phyloP scores from a whole-genome alignment of 148 eudicot genomes.

The Camellia lanceoleosa region DNA sequence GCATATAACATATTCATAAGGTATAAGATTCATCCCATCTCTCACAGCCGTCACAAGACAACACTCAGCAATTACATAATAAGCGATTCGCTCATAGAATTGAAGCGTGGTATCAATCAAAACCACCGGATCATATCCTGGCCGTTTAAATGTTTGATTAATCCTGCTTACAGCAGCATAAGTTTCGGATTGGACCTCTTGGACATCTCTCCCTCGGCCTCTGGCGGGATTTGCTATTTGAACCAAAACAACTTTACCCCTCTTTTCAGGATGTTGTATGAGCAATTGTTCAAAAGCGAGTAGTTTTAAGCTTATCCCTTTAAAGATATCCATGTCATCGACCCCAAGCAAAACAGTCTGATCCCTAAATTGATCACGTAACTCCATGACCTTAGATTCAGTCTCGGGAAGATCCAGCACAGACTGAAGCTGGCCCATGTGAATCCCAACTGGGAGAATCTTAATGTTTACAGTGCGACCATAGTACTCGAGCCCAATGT shows the following conservation, averaged over 20 bases:
- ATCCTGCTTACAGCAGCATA: slow-evolving; percentile 56
- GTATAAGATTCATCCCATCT: slow-evolving; percentile 89
- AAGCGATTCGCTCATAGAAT: slow-evolving; percentile 73
- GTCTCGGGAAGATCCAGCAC: slow-evolving; percentile 75
- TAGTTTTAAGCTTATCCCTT: slow-evolving; percentile 82
- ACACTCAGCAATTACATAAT: slow-evolving; percentile 76
- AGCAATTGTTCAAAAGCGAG: slow-evolving; percentile 82
- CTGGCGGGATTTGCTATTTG: slow-evolving; percentile 89
- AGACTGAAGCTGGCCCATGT: slow-evolving; percentile 71
- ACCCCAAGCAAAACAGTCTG: slow-evolving; percentile 83
- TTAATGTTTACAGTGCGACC: slow-evolving; percentile 85
- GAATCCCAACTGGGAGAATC: slow-evolving; percentile 85
- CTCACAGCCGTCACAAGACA: slow-evolving; percentile 85
- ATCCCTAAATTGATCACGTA: slow-evolving; percentile 49
- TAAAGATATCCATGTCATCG: slow-evolving; percentile 89
- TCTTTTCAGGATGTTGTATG: slow-evolving; percentile 63
- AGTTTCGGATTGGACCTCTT: slow-evolving; percentile 69
- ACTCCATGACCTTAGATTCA: slow-evolving; percentile 47
- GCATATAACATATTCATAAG: slow-evolving; percentile 74
- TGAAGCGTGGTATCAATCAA: slow-evolving; percentile 64
- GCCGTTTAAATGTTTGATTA: slow-evolving; percentile 47
- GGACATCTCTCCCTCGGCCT: slow-evolving; percentile 77
- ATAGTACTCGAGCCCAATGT: slow-evolving; percentile 77
- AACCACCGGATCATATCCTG: slow-evolving; percentile 67
- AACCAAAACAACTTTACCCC: slow-evolving; percentile 69